Conservation (phyloP, 768 basidiomycete species). For the Mycena albidolilacea region DNA sequence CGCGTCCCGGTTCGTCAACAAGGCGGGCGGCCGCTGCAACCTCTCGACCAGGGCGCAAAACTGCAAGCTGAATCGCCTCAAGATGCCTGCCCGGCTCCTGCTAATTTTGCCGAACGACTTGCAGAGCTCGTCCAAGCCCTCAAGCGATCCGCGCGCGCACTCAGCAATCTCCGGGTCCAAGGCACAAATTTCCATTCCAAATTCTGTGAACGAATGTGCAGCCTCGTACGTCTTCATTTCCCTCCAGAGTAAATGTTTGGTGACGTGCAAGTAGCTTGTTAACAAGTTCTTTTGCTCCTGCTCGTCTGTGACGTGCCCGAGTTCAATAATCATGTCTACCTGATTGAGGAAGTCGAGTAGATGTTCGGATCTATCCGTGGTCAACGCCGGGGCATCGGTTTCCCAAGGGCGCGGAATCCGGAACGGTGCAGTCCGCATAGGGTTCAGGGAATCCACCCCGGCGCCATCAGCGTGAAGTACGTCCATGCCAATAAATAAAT, state of each 20-base stretch:
- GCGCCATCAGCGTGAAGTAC: too few species aligned
- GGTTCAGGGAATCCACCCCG: too few species aligned
- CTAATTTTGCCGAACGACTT: conserved; percentile 1
- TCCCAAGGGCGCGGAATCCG: too few species aligned
- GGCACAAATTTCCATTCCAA: conserved; percentile 1
- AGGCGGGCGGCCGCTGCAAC: too few species aligned
- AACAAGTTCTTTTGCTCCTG: conserved; percentile 2
- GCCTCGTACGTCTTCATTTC: conserved; percentile 4
- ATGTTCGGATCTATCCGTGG: conserved; percentile 6
- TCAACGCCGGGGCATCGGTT: conserved; percentile 15
- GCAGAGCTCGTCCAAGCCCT: neutral
- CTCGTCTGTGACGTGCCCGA: neutral
- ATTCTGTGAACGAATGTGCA: conserved; percentile 8
- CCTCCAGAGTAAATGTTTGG: conserved; percentile 1
- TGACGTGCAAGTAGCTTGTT: neutral
- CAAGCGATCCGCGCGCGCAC: conserved; percentile 2
- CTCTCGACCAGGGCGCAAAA: conserved; percentile 4
- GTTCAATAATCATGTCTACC: conserved; percentile 22
- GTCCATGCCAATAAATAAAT: too few species aligned
- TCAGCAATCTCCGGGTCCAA: too few species aligned
- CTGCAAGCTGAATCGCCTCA: neutral
- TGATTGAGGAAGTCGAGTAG: conserved; percentile 19
- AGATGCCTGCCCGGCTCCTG: neutral
- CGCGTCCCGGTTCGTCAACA: conserved; percentile 17
- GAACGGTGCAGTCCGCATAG: too few species aligned